Conservation (phyloP, 306 rosid species). For the Vachellia pachyceras region DNA sequence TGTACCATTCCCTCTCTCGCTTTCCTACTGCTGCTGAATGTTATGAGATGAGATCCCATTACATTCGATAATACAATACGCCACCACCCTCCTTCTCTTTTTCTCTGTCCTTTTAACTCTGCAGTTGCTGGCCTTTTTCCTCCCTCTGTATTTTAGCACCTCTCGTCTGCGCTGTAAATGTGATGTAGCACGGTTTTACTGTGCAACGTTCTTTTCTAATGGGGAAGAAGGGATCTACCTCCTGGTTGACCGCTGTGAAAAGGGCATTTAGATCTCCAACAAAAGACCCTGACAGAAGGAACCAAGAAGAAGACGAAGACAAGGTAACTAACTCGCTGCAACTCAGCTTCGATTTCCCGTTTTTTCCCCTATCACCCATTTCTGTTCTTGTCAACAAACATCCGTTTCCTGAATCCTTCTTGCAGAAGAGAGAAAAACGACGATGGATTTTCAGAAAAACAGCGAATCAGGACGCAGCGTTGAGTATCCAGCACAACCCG, state of each 20-base stretch:
- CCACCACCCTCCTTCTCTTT: slow-evolving; percentile 21
- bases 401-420: not conserved
- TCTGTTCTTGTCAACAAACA: not conserved
- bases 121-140: slow-evolving; percentile 42
- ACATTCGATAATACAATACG: slow-evolving; percentile 33
- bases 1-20: slow-evolving; percentile 32
- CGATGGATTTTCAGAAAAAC: slow-evolving; percentile 87
- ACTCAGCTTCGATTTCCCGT: not conserved
- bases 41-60: slow-evolving; percentile 36
- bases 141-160: slow-evolving; percentile 7
- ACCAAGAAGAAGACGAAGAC: slow-evolving; percentile 77
- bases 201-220: slow-evolving; percentile 41
- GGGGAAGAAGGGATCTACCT: slow-evolving; percentile 92
- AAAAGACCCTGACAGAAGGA: slow-evolving; percentile 59
- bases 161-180: slow-evolving; percentile 50
- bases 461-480: slow-evolving; percentile 55
- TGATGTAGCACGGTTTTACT: slow-evolving; percentile 61
- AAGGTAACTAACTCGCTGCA: slow-evolving; percentile 50
- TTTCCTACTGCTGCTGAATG: not conserved
- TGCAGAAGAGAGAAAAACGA: slow-evolving; percentile 85
- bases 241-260: slow-evolving; percentile 98
- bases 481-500: slow-evolving; percentile 42
- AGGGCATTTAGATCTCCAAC: slow-evolving; percentile 99
- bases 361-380: not conserved
- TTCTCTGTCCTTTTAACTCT: not conserved